Percentiles rank a stretch among this genome's conserved stretches.
Conservation (phyloP, 352 stramenopile species). For the Globisporangium middletonii region DNA sequence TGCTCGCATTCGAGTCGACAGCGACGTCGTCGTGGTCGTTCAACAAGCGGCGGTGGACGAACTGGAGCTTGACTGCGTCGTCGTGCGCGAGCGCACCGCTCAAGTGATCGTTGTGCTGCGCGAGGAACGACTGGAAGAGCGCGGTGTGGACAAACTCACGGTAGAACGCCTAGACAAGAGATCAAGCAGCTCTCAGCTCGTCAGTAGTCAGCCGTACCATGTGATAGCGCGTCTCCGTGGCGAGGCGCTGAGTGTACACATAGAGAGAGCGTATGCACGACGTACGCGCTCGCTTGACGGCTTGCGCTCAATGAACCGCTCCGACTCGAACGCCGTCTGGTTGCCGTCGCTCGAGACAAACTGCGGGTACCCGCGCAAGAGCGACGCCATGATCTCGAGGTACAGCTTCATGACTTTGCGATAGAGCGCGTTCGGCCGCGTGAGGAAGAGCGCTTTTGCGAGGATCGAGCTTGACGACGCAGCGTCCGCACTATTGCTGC, state of each 20-base stretch:
- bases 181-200: background rate
- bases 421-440: constrained; percentile 15
- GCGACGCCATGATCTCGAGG: constrained; percentile 16
- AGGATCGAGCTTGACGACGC: background rate
- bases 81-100: constrained; percentile 20
- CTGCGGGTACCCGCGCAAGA: constrained; percentile 16
- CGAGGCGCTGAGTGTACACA: background rate
- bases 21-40: constrained; percentile 8
- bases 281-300: constrained; percentile 20
- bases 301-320: constrained; percentile 20
- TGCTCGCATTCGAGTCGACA: constrained; percentile 9
- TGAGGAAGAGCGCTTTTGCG: constrained; percentile 16
- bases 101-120: constrained; percentile 30
- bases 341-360: constrained; percentile 14
- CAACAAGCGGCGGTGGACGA: constrained; percentile 27
- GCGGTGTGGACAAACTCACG: constrained; percentile 21
- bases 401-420: constrained; percentile 27
- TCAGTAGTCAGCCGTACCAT: background rate
- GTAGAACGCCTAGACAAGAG: constrained; percentile 22
- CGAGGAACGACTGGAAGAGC: constrained; percentile 36
- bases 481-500: background rate
- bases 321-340: constrained; percentile 15
- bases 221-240: background rate
- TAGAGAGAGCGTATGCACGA: background rate
- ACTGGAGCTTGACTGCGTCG: constrained; percentile 32